phyloP scores from a whole-genome alignment of 1,284 basidiomycete species.

The Tylopilus microsporus region DNA sequence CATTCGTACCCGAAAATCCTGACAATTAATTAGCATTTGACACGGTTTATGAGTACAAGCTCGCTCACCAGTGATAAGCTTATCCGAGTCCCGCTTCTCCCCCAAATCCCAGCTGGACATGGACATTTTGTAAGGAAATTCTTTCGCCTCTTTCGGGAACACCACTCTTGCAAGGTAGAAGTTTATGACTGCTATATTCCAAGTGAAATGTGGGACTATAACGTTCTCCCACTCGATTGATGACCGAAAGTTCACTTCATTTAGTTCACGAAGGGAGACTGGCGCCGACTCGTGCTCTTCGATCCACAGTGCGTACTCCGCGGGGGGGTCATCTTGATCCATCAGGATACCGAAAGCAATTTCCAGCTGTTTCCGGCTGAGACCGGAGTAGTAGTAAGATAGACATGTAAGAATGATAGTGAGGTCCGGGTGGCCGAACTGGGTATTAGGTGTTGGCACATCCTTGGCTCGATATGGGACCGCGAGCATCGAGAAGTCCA shows the following conservation, averaged over 20 bases:
- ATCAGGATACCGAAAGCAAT: not conserved
- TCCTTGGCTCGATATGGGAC: slow-evolving; percentile 1
- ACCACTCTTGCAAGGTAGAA: not conserved
- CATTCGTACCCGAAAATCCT: too few relatives aligned
- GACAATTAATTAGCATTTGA: too few relatives aligned
- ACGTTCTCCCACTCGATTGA: not conserved
- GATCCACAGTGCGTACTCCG: not conserved
- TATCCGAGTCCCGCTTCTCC: too few relatives aligned
- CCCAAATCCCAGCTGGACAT: too few relatives aligned
- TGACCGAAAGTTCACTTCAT: not conserved
- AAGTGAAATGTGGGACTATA: not conserved
- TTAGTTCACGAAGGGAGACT: not conserved
- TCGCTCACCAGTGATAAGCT: too few relatives aligned
- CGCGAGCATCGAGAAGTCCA: not conserved
- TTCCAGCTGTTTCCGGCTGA: not conserved
- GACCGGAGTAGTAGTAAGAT: slow-evolving; percentile 43
- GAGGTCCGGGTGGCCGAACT: slow-evolving; percentile 53
- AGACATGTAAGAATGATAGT: slow-evolving; percentile 44
- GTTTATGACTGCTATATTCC: not conserved
- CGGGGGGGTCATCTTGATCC: not conserved
- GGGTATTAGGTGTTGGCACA: slow-evolving; percentile 42
- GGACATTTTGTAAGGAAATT: too few relatives aligned
- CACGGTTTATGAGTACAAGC: too few relatives aligned
- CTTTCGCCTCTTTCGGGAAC: not conserved
- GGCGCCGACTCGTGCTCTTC: not conserved